Percentiles rank a stretch among this genome's conserved stretches.
phyloP scores from a whole-genome alignment of 1,284 basidiomycete species.

The Naganishia albida region DNA sequence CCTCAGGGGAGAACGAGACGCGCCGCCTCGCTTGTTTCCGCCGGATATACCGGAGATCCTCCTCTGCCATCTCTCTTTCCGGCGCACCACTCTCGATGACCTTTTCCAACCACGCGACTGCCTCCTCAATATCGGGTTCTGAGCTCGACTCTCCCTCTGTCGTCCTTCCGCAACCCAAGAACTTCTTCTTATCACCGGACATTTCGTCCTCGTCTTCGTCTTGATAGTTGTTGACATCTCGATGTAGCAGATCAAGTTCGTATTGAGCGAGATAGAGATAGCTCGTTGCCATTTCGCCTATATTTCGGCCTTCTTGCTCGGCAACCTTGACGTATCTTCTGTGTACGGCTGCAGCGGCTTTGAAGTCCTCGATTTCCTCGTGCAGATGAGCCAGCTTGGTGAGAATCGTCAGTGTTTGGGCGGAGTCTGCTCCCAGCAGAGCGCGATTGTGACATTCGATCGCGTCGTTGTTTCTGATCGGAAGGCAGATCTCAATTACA shows the following conservation, averaged over 20 bases:
- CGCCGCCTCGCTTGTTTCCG: constrained; percentile 6
- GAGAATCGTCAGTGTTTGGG: constrained; percentile 72
- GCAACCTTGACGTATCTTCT: constrained; percentile 69
- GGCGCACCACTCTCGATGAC: constrained; percentile 33
- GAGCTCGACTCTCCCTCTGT: constrained; percentile 40
- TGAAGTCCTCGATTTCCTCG: constrained; percentile 64
- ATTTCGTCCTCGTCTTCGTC: constrained; percentile 54
- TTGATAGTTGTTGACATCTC: constrained; percentile 9
- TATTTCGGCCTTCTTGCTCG: constrained; percentile 61
- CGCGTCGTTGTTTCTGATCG: constrained; percentile 71
- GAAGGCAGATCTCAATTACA: background rate
- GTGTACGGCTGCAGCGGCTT: constrained; percentile 64
- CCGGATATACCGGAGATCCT: constrained; percentile 33
- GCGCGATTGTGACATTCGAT: constrained; percentile 86
- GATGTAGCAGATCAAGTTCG: constrained; percentile 61
- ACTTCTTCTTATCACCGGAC: constrained; percentile 55
- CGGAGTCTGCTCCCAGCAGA: constrained; percentile 75
- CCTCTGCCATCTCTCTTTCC: constrained; percentile 34
- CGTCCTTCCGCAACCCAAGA: constrained; percentile 38
- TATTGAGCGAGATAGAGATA: constrained; percentile 76
- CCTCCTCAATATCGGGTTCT: constrained; percentile 13
- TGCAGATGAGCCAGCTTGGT: constrained; percentile 74
- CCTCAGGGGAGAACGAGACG: background rate
- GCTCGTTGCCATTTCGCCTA: constrained; percentile 74
- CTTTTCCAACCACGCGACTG: constrained; percentile 10